Evolutionary conservation across 139 green algal species (phyloP).

Genomic region (Picochlorum sp.): DNA sequence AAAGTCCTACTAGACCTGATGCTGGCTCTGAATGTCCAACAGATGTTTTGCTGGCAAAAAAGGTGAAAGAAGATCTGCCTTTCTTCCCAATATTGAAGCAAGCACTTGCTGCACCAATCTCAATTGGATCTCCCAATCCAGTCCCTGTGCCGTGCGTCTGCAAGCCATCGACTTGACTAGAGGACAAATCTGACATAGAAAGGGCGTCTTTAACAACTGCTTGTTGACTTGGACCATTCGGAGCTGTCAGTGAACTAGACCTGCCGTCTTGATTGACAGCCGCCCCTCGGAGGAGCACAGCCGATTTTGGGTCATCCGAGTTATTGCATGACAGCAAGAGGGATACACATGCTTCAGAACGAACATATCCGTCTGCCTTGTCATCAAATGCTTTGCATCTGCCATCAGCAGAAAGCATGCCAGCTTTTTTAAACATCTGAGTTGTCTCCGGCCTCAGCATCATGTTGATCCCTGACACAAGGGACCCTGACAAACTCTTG

Average conservation of each 20-base stretch:
- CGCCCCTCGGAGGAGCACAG: constrained; percentile 21
- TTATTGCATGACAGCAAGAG: constrained; percentile 10
- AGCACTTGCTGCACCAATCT: constrained; percentile 43
- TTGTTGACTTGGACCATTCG: constrained; percentile 43
- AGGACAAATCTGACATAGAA: neutral
- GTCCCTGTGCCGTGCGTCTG: constrained; percentile 54
- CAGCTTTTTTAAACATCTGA: constrained; percentile 31
- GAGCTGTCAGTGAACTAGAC: constrained; percentile 39
- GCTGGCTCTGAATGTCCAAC: constrained; percentile 79
- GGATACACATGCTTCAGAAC: constrained; percentile 28
- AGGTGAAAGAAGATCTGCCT: constrained; percentile 12
- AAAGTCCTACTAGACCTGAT: constrained; percentile 59
- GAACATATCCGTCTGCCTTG: constrained; percentile 46
- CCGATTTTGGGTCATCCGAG: neutral
- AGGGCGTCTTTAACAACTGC: constrained; percentile 55
- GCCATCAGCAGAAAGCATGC: constrained; percentile 41
- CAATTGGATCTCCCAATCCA: constrained; percentile 76
- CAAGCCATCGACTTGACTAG: constrained; percentile 17
- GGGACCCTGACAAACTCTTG: constrained; percentile 16
- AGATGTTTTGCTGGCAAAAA: constrained; percentile 64
- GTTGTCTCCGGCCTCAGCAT: constrained; percentile 24
- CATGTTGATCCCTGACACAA: constrained; percentile 31
- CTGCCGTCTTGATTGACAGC: constrained; percentile 40
- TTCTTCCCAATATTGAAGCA: constrained; percentile 8
- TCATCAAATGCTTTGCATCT: constrained; percentile 44